Evolutionary conservation across 352 stramenopile species (phyloP), one percentile per base, ranked within the genome.

Genomic region (Globisporangium irregulare): DNA sequence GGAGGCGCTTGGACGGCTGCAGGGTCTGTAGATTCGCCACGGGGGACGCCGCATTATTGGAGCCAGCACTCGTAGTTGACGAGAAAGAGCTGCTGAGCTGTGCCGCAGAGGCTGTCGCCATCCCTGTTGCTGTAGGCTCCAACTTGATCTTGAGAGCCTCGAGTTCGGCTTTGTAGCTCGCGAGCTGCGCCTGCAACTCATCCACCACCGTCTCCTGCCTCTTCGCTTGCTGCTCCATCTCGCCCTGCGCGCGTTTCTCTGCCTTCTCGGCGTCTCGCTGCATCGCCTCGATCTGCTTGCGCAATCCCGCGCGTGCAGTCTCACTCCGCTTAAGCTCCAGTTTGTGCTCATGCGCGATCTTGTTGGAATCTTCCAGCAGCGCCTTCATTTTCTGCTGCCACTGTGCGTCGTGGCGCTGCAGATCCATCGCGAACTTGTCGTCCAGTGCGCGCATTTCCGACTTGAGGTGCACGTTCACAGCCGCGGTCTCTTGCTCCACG

Each of bases 291-390:
- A 62, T 27, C 20, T 74, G 73, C 27, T 70, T 66, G 1, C 70
- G 66, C 32, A 79, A 43, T 15, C 53, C 43, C 34, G 62, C 51
- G 25, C 36, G 61, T 0, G 68, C 69, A 3, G 57, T 48, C 50
- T 86, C 72, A 7, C 63, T 12, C 38, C 74, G 75, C 59, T 84
- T 86, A 0, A 73, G 58, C 32, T 77, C 64, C 5, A 77, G n/a
- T 51, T 91, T 90, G n/a, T 77, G 78, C n/a, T 87, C 71, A 22
- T 89, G 79, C 0, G 76, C 70, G 7, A 72, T 60, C 1, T 70
- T 73, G 66, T 93, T 93, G 9, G 74, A 66, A 29, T 90, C 82
- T 29, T 73, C 77, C 27, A 91, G 64, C 9, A 91, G 63, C 38
- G 71, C 64, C 9, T 87, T 77, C 14, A 90, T 75, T 60, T 88